phyloP scores from a whole-genome alignment of 805 yeast species.

The Cyberlindnera petersonii region DNA sequence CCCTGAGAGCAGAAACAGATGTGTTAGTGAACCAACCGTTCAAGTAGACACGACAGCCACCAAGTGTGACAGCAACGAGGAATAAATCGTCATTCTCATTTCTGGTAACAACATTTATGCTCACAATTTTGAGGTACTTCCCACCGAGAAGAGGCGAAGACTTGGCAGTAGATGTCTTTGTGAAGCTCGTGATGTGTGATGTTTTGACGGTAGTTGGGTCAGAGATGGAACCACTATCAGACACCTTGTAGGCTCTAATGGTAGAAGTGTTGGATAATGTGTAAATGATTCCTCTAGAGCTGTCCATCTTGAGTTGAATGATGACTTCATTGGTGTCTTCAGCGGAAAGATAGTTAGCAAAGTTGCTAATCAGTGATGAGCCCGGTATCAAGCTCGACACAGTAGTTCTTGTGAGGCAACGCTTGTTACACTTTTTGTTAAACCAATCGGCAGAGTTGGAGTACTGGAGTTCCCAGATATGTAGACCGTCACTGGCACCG shows the following conservation, averaged over 20 bases:
- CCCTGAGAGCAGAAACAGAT: slow-evolving; percentile 37
- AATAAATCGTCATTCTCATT: slow-evolving; percentile 66
- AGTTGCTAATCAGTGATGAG: slow-evolving; percentile 32
- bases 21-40: slow-evolving; percentile 37
- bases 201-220: slow-evolving; percentile 37
- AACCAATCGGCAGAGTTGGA: slow-evolving; percentile 84
- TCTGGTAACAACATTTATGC: slow-evolving; percentile 56
- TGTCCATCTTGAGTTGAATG: slow-evolving; percentile 71
- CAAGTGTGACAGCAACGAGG: slow-evolving; percentile 72
- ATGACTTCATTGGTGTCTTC: slow-evolving; percentile 44
- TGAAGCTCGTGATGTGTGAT: slow-evolving; percentile 34
- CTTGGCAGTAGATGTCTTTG: slow-evolving; percentile 41
- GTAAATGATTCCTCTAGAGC: slow-evolving; percentile 71
- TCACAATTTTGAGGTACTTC: slow-evolving; percentile 57
- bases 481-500: slow-evolving; percentile 71
- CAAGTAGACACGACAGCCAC: slow-evolving; percentile 74
- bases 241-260: slow-evolving; percentile 72
- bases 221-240: slow-evolving; percentile 38
- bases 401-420: slow-evolving; percentile 72
- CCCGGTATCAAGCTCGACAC: slow-evolving; percentile 49
- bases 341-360: slow-evolving; percentile 29
- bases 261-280: slow-evolving; percentile 77
- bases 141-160: slow-evolving; percentile 53
- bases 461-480: slow-evolving; percentile 86
- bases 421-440: slow-evolving; percentile 74